Percentiles rank a stretch among this genome's conserved stretches.
These are phyloP conservation scores for Tolypocladium amazonense DNA, from an alignment of 2,329 filamentous ascomycete species.

Conservation along the genomic window DNA sequence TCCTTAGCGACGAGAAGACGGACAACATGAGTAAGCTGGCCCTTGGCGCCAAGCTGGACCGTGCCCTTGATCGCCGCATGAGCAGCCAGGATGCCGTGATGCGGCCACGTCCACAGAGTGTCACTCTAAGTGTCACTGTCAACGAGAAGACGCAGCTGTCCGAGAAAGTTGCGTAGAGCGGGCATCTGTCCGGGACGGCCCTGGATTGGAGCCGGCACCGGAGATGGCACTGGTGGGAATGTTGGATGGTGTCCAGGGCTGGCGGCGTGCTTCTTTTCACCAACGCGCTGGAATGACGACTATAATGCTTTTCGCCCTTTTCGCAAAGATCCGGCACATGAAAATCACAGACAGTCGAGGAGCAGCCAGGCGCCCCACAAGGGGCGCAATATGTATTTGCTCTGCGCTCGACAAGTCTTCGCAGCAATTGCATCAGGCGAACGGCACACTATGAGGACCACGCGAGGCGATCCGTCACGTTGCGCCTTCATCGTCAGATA, in stretches of 20 bases:
- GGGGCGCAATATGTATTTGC: background rate
- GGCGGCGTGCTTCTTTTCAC: background rate
- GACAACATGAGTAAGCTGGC: slow-evolving; percentile 79
- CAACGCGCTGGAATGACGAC: background rate
- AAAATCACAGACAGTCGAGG: background rate
- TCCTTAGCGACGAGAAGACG: slow-evolving; percentile 67
- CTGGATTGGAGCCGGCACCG: background rate
- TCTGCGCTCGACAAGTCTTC: background rate
- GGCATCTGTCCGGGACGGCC: too few relatives aligned
- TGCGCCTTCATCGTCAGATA: background rate
- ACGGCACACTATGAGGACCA: background rate
- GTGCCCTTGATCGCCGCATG: slow-evolving; percentile 79
- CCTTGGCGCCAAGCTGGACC: slow-evolving; percentile 80
- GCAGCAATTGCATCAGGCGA: background rate
- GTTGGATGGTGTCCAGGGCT: background rate
- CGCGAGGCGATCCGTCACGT: background rate
- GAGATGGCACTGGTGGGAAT: background rate
- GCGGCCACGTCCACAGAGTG: slow-evolving; percentile 39
- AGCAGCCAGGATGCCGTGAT: slow-evolving; percentile 81
- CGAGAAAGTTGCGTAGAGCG: slow-evolving; percentile 19
- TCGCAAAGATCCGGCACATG: background rate
- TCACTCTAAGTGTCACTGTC: slow-evolving; percentile 8
- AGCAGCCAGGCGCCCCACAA: background rate
- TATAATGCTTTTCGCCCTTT: background rate
- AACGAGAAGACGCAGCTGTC: slow-evolving; percentile 26